These are phyloP conservation scores for Nidularia pulvinata DNA, from an alignment of 768 basidiomycete species.

Conservation along the genomic window DNA sequence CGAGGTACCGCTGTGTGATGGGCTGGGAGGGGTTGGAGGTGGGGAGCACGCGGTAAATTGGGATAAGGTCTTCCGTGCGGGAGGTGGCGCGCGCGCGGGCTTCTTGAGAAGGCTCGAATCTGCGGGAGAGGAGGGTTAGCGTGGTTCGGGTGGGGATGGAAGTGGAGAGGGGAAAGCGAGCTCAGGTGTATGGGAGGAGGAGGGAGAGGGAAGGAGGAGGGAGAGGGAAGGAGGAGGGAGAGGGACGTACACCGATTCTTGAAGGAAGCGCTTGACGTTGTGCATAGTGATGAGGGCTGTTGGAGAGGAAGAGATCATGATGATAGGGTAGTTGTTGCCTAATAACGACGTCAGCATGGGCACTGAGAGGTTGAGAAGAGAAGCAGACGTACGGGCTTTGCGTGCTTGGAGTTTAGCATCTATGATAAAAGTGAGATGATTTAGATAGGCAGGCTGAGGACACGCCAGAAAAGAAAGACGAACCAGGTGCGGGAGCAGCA, in stretches of 20 bases:
- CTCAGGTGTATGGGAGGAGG: no score
- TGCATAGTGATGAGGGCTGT: constrained; percentile 97
- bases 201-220: no score
- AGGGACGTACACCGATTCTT: constrained; percentile 73
- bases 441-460: background rate
- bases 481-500: constrained; percentile 38
- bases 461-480: constrained; percentile 3
- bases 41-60: background rate
- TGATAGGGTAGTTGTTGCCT: constrained; percentile 89
- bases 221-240: background rate
- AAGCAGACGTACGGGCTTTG: constrained; percentile 60
- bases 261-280: constrained; percentile 93
- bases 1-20: constrained; percentile 68
- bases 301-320: constrained; percentile 95
- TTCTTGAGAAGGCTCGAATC: background rate
- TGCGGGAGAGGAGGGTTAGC: background rate
- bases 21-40: constrained; percentile 24
- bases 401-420: constrained; percentile 65
- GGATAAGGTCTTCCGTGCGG: background rate
- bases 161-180: no score
- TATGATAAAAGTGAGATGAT: constrained; percentile 6
- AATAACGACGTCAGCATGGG: constrained; percentile 2
- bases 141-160: no score
- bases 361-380: background rate
- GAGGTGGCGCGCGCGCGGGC: background rate